Evolutionary conservation across 108 stramenopile genomes (phyloP).

Genomic region (Chaetoceros tenuissimus): DNA sequence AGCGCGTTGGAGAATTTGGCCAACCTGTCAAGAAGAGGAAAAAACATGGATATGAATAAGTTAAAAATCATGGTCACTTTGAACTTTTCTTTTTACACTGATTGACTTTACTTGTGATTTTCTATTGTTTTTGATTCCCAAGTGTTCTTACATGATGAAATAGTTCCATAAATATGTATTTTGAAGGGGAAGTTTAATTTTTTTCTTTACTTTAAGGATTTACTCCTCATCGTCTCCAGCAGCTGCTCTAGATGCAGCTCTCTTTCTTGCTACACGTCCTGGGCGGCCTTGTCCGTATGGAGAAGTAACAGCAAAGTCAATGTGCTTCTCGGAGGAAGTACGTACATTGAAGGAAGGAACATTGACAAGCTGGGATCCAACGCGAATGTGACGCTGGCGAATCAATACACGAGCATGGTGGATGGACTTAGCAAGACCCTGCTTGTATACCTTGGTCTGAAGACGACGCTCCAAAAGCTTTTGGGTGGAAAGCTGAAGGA

Average conservation of each 20-base stretch:
- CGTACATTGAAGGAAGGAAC: constrained; percentile 98
- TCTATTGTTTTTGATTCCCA: too few relatives aligned
- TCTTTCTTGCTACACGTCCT: constrained; percentile 95
- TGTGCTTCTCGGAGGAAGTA: constrained; percentile 95
- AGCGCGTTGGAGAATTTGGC: constrained; percentile 27
- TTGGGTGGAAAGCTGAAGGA: constrained; percentile 97
- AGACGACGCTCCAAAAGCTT: constrained; percentile 97
- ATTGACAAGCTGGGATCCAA: constrained; percentile 96
- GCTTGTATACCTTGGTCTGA: constrained; percentile 98
- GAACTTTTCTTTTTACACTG: too few relatives aligned
- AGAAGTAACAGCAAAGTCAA: constrained; percentile 94
- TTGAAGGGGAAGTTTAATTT: constrained; percentile 13
- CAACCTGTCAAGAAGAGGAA: constrained; percentile 40
- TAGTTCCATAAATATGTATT: too few relatives aligned
- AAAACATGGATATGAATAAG: constrained; percentile 24
- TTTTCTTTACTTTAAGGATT: constrained; percentile 5
- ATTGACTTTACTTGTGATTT: too few relatives aligned
- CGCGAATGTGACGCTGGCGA: constrained; percentile 98
- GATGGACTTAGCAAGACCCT: constrained; percentile 97
- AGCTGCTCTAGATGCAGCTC: constrained; percentile 89
- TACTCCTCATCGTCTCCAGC: constrained; percentile 89
- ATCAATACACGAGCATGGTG: constrained; percentile 99
- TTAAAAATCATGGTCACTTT: too few relatives aligned
- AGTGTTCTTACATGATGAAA: too few relatives aligned
- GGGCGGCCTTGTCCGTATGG: constrained; percentile 96